Evolutionary conservation across 306 rosid genomes (phyloP).

Genomic region (Glycine latifolia): DNA sequence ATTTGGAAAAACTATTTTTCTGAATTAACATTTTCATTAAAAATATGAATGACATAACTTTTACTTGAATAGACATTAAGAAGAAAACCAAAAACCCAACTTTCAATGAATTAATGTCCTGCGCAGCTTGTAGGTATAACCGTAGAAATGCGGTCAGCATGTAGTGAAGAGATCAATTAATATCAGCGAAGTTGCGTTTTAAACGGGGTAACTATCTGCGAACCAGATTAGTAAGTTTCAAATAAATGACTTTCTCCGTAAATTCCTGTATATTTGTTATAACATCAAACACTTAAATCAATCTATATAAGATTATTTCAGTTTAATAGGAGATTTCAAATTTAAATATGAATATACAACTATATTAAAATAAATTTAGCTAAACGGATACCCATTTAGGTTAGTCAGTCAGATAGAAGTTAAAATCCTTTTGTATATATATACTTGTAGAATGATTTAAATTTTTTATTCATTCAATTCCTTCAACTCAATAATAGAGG

Average conservation of each 20-base stretch:
- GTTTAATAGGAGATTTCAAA: too few species aligned
- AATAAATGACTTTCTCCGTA: not conserved
- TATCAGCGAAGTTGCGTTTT: constrained; percentile 1
- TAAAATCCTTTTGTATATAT: too few species aligned
- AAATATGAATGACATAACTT: not conserved
- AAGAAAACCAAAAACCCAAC: not conserved
- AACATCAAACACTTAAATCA: too few species aligned
- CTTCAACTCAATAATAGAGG: too few species aligned
- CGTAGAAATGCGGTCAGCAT: not conserved
- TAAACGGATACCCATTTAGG: too few species aligned
- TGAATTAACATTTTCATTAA: not conserved
- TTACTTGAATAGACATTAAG: not conserved
- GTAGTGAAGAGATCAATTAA: not conserved
- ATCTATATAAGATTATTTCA: too few species aligned
- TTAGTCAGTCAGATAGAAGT: too few species aligned
- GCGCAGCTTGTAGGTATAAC: not conserved
- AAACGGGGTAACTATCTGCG: not conserved
- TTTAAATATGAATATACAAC: too few species aligned
- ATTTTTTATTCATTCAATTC: too few species aligned
- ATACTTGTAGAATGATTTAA: too few species aligned
- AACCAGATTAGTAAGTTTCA: not conserved
- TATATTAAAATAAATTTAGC: too few species aligned
- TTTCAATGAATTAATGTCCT: not conserved
- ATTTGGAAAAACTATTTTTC: not conserved
- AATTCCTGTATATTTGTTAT: too few species aligned